Evolutionary conservation across 2,329 filamentous ascomycete species (phyloP).

Genomic region (Clonostachys sp.): DNA sequence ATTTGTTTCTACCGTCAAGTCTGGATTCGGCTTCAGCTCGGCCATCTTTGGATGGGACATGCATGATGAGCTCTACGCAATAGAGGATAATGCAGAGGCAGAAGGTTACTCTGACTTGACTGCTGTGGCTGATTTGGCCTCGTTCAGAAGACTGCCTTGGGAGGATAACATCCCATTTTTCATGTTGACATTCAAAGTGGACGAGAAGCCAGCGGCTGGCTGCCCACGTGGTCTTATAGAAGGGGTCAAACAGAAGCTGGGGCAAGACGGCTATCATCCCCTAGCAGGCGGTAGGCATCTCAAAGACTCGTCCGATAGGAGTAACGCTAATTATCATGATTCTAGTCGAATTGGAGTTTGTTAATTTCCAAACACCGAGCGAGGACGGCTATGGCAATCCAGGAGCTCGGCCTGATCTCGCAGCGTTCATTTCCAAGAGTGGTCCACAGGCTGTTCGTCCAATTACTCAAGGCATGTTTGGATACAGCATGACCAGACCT

Average conservation of each 20-base stretch:
- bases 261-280: constrained; percentile 59
- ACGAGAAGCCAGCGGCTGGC: constrained; percentile 64
- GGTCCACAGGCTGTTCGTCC: constrained; percentile 59
- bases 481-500: constrained; percentile 72
- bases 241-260: constrained; percentile 54
- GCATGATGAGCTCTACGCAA: constrained; percentile 77
- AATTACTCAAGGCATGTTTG: constrained; percentile 78
- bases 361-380: constrained; percentile 26
- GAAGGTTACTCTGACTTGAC: constrained; percentile 76
- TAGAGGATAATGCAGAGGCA: constrained; percentile 72
- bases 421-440: constrained; percentile 61
- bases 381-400: constrained; percentile 15
- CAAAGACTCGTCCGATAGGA: constrained; percentile 11
- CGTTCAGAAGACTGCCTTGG: constrained; percentile 74
- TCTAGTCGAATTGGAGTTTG: constrained; percentile 74
- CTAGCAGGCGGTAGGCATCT: constrained; percentile 65
- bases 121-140: constrained; percentile 65
- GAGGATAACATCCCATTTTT: constrained; percentile 75
- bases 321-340: background rate
- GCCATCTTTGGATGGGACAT: constrained; percentile 87
- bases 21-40: constrained; percentile 80
- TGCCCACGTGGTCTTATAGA: constrained; percentile 67
- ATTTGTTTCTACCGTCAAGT: constrained; percentile 68
- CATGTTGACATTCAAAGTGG: constrained; percentile 68
- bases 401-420: constrained; percentile 54